These are phyloP conservation scores for Dentipellis sp. DNA, from an alignment of 768 basidiomycete genomes.

Conservation along the genomic window DNA sequence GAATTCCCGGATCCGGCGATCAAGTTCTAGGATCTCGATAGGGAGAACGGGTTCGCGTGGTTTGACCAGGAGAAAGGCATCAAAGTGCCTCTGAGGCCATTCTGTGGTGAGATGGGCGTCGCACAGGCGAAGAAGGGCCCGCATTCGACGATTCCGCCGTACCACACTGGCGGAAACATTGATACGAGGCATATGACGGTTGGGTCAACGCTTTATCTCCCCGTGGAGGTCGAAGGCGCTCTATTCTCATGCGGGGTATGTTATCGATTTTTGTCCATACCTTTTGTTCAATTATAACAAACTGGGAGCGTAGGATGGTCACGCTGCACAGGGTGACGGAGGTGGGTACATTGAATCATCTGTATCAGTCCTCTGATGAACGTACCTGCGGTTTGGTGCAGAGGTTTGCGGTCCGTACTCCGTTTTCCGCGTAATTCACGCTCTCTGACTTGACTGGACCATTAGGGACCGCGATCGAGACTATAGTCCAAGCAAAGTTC, in stretches of 20 bases:
- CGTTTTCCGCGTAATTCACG: neutral
- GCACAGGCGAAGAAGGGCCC: conserved; percentile 40
- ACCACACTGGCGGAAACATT: conserved; percentile 50
- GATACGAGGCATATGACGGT: conserved; percentile 47
- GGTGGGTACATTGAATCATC: conserved; percentile 28
- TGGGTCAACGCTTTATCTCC: conserved; percentile 51
- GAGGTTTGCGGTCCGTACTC: conserved; percentile 47
- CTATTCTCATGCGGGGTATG: conserved; percentile 53
- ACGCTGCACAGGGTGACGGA: conserved; percentile 60
- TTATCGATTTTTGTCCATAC: neutral
- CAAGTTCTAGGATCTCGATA: conserved; percentile 45
- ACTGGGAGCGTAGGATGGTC: conserved; percentile 38
- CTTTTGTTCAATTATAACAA: neutral
- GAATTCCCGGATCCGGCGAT: conserved; percentile 42
- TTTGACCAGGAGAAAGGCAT: conserved; percentile 40
- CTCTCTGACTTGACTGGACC: neutral
- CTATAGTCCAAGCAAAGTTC: conserved; percentile 46
- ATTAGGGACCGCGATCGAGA: conserved; percentile 55
- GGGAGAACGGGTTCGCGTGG: conserved; percentile 34
- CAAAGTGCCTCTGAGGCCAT: conserved; percentile 43
- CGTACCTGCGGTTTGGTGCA: conserved; percentile 13
- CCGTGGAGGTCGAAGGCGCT: conserved; percentile 50
- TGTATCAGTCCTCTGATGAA: neutral
- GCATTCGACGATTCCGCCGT: conserved; percentile 56
- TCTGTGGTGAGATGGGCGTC: conserved; percentile 59